A percentile compares a stretch with the other conserved stretches of the same genome.
These are phyloP conservation scores for Cadophora gregata DNA, from an alignment of 2,329 filamentous ascomycete species.

Conservation along the genomic window DNA sequence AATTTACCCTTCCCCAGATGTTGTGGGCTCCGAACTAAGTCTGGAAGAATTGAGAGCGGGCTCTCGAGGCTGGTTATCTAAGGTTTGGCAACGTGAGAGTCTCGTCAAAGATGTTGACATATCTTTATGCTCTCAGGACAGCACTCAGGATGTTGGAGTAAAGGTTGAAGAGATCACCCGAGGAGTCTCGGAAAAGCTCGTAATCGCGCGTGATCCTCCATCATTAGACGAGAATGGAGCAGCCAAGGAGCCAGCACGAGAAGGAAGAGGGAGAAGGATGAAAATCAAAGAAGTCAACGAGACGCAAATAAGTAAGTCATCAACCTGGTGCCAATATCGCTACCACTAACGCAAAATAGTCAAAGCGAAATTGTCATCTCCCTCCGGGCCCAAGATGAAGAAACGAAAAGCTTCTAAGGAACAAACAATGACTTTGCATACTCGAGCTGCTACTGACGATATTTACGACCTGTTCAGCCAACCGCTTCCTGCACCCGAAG, in stretches of 20 bases:
- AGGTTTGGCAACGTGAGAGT: slow-evolving; percentile 55
- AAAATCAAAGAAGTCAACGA: slow-evolving; percentile 87
- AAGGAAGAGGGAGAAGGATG: slow-evolving; percentile 68
- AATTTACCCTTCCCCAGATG: slow-evolving; percentile 79
- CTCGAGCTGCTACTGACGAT: slow-evolving; percentile 91
- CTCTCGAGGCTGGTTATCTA: slow-evolving; percentile 71
- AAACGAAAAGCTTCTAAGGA: slow-evolving; percentile 70
- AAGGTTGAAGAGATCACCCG: slow-evolving; percentile 33
- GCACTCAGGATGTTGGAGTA: slow-evolving; percentile 26
- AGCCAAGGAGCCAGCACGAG: slow-evolving; percentile 51
- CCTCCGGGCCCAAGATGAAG: slow-evolving; percentile 81
- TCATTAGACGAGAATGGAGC: slow-evolving; percentile 66
- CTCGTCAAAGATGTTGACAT: slow-evolving; percentile 12
- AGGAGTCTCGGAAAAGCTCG: slow-evolving; percentile 45
- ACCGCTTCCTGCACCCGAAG: slow-evolving; percentile 59
- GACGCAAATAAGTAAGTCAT: slow-evolving; percentile 82
- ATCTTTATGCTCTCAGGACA: slow-evolving; percentile 16
- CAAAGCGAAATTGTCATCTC: slow-evolving; percentile 91
- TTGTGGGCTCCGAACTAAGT: slow-evolving; percentile 76
- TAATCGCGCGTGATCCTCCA: slow-evolving; percentile 45
- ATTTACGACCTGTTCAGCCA: slow-evolving; percentile 98
- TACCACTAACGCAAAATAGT: slow-evolving; percentile 59
- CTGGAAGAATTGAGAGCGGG: slow-evolving; percentile 91
- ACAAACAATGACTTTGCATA: slow-evolving; percentile 98
- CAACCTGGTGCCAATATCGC: too few species aligned